Evolutionary conservation across 169 alveolate species (phyloP).

Genomic region (Plasmodium berghei): DNA sequence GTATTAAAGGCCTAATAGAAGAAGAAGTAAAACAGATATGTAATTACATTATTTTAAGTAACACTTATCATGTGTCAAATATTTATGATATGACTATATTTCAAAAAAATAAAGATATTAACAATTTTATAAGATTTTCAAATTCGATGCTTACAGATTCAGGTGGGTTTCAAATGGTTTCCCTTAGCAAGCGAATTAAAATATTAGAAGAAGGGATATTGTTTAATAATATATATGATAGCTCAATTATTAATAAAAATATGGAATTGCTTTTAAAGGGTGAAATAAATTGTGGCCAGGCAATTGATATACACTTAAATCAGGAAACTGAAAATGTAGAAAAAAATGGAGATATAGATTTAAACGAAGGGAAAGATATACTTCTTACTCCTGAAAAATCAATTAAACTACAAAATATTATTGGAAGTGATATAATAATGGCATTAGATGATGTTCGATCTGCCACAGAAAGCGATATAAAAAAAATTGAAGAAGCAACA

Average conservation of each 20-base stretch:
- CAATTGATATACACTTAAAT: not conserved
- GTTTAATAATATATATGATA: conserved; percentile 91
- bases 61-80: conserved; percentile 97
- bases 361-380: conserved; percentile 90
- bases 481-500: conserved; percentile 79
- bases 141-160: conserved; percentile 97
- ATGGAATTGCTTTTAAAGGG: not conserved
- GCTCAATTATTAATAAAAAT: conserved; percentile 15
- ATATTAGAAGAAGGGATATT: conserved; percentile 97
- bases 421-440: conserved; percentile 98
- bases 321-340: not conserved
- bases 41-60: conserved; percentile 91
- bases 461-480: conserved; percentile 81
- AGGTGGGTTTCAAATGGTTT: conserved; percentile 98
- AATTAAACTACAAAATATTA: conserved; percentile 93
- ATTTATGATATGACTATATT: conserved; percentile 95
- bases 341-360: conserved; percentile 36
- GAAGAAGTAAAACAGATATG: conserved; percentile 78
- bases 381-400: conserved; percentile 97
- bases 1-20: conserved; percentile 84
- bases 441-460: conserved; percentile 98
- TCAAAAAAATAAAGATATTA: conserved; percentile 93
- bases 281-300: not conserved
- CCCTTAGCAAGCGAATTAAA: conserved; percentile 90
- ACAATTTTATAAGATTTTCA: conserved; percentile 94